phyloP scores from a whole-genome alignment of 305 asterid species.

The Fraxinus platypoda region DNA sequence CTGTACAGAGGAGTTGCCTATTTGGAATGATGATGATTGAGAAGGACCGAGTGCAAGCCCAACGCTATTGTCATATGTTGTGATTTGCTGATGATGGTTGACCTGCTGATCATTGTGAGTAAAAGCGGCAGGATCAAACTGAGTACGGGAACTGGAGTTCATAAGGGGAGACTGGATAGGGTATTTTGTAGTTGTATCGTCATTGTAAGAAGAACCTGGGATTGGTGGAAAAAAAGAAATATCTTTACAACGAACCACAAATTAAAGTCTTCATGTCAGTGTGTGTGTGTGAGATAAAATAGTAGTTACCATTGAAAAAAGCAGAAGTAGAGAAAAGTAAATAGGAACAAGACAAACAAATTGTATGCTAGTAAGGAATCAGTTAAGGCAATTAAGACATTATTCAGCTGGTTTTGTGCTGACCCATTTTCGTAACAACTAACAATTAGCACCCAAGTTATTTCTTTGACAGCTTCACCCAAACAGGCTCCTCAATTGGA shows the following conservation, averaged over 20 bases:
- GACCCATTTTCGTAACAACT: neutral
- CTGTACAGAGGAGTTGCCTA: slow-evolving; percentile 42
- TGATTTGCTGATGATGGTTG: slow-evolving; percentile 38
- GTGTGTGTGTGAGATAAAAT: neutral
- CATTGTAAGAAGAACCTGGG: slow-evolving; percentile 53
- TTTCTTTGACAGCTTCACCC: neutral
- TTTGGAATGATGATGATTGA: slow-evolving; percentile 50
- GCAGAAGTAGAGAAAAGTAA: neutral
- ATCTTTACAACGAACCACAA: neutral
- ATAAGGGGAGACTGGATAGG: slow-evolving; percentile 41
- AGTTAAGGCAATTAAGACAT: neutral
- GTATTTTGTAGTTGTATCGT: slow-evolving; percentile 43
- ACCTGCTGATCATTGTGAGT: slow-evolving; percentile 39
- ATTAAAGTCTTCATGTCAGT: neutral
- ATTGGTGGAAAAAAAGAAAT: neutral
- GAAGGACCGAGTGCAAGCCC: slow-evolving; percentile 77
- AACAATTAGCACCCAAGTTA: neutral
- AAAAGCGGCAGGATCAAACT: slow-evolving; percentile 39
- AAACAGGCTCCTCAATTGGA: neutral
- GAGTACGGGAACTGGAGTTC: slow-evolving; percentile 41
- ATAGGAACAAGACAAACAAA: neutral
- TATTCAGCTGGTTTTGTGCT: neutral
- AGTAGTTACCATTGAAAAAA: neutral
- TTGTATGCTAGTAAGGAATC: neutral
- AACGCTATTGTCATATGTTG: slow-evolving; percentile 34